phyloP scores from a whole-genome alignment of 495 filamentous ascomycete species.

The Tuber umbilicatum region DNA sequence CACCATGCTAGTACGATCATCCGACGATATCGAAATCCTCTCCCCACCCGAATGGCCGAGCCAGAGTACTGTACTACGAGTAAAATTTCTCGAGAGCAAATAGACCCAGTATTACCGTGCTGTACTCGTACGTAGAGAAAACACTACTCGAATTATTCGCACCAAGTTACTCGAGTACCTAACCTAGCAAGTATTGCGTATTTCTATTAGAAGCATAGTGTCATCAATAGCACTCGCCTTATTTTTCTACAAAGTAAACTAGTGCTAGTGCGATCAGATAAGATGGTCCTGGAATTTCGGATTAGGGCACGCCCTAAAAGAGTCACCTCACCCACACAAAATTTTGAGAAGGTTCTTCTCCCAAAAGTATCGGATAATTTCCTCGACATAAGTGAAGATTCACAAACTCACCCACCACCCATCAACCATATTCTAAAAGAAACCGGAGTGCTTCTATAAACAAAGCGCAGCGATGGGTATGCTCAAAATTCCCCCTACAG shows the following conservation, averaged over 20 bases:
- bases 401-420: constrained; percentile 1
- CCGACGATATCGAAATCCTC: background rate
- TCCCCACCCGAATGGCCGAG: background rate
- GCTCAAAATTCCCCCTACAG: background rate
- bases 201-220: background rate
- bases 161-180: no score
- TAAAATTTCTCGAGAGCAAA: background rate
- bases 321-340: background rate
- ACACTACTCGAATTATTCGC: background rate
- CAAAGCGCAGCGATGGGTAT: constrained; percentile 39
- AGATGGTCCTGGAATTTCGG: background rate
- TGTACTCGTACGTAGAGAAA: background rate
- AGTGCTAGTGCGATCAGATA: background rate
- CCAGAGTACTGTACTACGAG: background rate
- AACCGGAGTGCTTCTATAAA: constrained; percentile 34
- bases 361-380: background rate
- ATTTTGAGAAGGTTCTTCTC: background rate
- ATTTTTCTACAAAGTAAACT: no score
- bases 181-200: background rate
- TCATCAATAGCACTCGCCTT: background rate
- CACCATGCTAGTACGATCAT: no score
- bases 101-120: background rate
- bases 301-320: background rate
- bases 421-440: constrained; percentile 6
- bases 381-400: background rate